Percentiles rank a stretch among this genome's conserved stretches.
Evolutionary conservation across 2,329 filamentous ascomycete species (phyloP).

Genomic region (Aspergillus aculeatus): DNA sequence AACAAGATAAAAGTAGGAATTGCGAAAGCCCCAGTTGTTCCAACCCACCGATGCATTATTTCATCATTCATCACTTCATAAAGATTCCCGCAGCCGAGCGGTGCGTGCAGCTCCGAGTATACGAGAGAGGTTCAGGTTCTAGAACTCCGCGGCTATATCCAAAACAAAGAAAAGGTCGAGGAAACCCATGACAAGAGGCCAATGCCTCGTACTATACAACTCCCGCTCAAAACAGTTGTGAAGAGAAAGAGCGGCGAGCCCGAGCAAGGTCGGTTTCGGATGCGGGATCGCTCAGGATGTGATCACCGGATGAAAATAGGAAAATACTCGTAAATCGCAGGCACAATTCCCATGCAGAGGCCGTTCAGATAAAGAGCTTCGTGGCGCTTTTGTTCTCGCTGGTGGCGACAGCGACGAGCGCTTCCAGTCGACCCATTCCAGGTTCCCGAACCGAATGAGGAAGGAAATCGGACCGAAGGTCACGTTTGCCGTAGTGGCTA

Average conservation of each 20-base stretch:
- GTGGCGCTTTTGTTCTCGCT: slow-evolving; percentile 44
- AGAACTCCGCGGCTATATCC: slow-evolving; percentile 18
- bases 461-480: slow-evolving; percentile 30
- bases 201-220: slow-evolving; percentile 20
- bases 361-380: slow-evolving; percentile 31
- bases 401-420: slow-evolving; percentile 51
- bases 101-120: slow-evolving; percentile 17
- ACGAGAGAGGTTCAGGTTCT: slow-evolving; percentile 20
- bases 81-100: slow-evolving; percentile 22
- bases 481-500: slow-evolving; percentile 30
- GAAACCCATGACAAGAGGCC: slow-evolving; percentile 11
- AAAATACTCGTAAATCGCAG: background rate
- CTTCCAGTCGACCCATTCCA: slow-evolving; percentile 50
- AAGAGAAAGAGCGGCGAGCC: slow-evolving; percentile 6
- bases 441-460: slow-evolving; percentile 30
- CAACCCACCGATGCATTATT: slow-evolving; percentile 34
- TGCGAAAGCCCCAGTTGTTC: slow-evolving; percentile 20
- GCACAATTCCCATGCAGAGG: background rate
- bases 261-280: slow-evolving; percentile 2
- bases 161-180: slow-evolving; percentile 14
- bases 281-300: background rate
- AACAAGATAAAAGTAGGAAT: slow-evolving; percentile 18
- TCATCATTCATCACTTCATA: slow-evolving; percentile 41
- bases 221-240: slow-evolving; percentile 13
- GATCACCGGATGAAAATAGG: background rate